Evolutionary conservation across 768 basidiomycete species (phyloP), one percentile per base, ranked within the genome.

Genomic region (Boletus pseudopeckii): DNA sequence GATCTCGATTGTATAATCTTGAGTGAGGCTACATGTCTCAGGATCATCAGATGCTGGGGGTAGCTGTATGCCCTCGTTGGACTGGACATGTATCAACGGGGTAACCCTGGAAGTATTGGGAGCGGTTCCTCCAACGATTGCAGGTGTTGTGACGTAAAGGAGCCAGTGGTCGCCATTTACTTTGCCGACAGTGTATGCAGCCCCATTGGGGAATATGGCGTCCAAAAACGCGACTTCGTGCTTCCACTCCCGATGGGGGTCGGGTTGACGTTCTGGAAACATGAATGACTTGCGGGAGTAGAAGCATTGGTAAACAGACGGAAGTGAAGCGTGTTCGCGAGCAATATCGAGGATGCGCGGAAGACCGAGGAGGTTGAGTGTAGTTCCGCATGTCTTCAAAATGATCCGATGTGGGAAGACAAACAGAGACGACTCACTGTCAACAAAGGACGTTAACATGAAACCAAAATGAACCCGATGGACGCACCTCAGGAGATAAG

Each of bases 151-250:
- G 61, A 98, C 79, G 74, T 98, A 99, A 38, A 98, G 84, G 44
- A 98, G 74, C 97, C 97, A 99, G 74, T 99, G 97, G 71, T 98
- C 94, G 45, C 96, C 92, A 71, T 99, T 99, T 71, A 96, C 90
- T 65, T 94, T 95, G 54, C 97, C 97, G 57, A 98, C 86, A 30
- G 92, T 95, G 75, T 99, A 99, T 4, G 95, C 97, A 7, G 92
- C 83, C 45, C 94, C 94, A 68, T 83, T 81, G 62, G 80, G 78
- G 71, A 99, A 98, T 57, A 95, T 85, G 56, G 82, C 82, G 67
- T 99, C 96, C 47, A 99, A 78, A 67, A 85, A 98, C 53, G 85
- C 82, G 64, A 98, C 89, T 74, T 99, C 97, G 52, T 90, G 81
- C 54, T 83, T 83, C 97, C 97, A 99, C 64, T 93, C 90, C 52